A percentile compares a stretch with the other conserved stretches of the same genome.
phyloP scores from a whole-genome alignment of 768 basidiomycete species.

The Hericium rajendrae region DNA sequence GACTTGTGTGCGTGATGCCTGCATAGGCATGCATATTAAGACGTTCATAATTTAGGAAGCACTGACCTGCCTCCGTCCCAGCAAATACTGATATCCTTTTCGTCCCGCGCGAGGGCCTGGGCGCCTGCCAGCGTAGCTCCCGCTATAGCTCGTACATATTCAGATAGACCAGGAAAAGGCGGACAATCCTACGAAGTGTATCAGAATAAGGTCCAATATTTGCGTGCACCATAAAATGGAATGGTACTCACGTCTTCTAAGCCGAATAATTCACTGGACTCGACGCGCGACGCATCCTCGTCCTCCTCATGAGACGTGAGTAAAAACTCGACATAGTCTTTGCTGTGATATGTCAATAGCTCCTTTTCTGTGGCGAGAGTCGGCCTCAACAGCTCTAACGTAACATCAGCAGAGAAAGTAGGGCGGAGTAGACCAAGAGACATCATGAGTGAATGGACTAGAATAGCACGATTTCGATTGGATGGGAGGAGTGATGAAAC shows the following conservation, averaged over 20 bases:
- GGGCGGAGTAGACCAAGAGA: constrained; percentile 12
- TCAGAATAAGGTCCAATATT: background rate
- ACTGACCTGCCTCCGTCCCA: constrained; percentile 86
- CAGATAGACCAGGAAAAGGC: constrained; percentile 53
- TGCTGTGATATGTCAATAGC: constrained; percentile 8
- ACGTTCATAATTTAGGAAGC: background rate
- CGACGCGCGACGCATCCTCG: constrained; percentile 1
- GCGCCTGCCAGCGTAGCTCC: constrained; percentile 75
- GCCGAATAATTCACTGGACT: constrained; percentile 36
- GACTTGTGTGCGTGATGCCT: constrained; percentile 82
- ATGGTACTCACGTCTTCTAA: constrained; percentile 41
- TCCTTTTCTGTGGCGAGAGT: constrained; percentile 1
- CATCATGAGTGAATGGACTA: constrained; percentile 20
- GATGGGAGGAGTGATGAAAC: constrained; percentile 22
- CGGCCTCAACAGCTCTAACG: constrained; percentile 6
- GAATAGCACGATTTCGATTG: constrained; percentile 18
- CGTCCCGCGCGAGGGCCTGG: constrained; percentile 38
- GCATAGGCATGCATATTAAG: background rate
- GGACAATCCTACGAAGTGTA: constrained; percentile 62
- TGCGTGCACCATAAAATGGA: background rate
- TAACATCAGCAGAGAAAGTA: background rate
- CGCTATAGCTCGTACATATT: constrained; percentile 64
- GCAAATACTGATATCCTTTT: constrained; percentile 57
- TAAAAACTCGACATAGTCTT: constrained; percentile 6
- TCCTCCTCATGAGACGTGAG: background rate